These are phyloP conservation scores for Fusarium proliferatum DNA, from an alignment of 2,329 filamentous ascomycete species.

Conservation along the genomic window DNA sequence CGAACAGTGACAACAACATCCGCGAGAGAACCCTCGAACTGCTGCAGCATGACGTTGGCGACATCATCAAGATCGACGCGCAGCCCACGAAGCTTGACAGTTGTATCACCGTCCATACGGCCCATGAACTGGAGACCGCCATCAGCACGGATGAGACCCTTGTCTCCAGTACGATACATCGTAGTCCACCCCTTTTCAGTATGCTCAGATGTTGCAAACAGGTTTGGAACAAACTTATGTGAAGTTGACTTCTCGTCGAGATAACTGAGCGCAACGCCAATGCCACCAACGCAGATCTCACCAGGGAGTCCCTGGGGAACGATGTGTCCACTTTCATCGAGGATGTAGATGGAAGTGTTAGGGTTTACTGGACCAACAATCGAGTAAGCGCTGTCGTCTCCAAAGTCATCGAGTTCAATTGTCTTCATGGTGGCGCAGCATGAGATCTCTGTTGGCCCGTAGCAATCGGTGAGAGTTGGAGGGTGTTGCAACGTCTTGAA, in stretches of 20 bases:
- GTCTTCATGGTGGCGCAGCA: neutral
- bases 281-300: neutral
- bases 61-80: neutral
- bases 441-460: neutral
- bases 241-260: neutral
- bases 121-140: slow-evolving; percentile 2
- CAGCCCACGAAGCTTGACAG: neutral
- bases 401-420: rapidly evolving
- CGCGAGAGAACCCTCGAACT: neutral
- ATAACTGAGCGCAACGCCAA: neutral
- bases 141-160: neutral
- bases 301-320: neutral
- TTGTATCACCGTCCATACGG: neutral
- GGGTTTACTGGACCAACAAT: neutral
- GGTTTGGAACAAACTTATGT: neutral
- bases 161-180: slow-evolving; percentile 1
- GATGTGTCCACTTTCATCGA: neutral
- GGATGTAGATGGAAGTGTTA: neutral
- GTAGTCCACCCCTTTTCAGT: neutral
- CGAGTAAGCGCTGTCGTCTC: rapidly evolving
- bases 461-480: neutral
- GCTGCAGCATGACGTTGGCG: neutral
- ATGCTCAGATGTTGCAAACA: neutral
- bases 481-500: rapidly evolving
- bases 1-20: neutral